These are phyloP conservation scores for Kingdonia uniflora DNA, from an alignment of 164 flowering plant genomes.

Conservation along the genomic window DNA sequence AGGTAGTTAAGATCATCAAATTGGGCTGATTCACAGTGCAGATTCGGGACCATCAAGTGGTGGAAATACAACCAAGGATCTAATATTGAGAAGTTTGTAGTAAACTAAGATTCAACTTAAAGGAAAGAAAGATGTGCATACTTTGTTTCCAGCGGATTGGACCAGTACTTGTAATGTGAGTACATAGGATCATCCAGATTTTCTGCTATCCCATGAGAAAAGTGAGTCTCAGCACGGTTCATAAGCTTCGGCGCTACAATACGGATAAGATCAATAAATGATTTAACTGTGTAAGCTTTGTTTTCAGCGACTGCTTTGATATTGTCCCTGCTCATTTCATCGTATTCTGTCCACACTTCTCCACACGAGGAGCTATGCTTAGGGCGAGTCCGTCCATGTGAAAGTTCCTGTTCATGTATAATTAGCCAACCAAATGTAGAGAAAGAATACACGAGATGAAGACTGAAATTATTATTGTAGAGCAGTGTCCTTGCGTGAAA, in stretches of 20 bases:
- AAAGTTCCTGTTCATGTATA: constrained; percentile 22
- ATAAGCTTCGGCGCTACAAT: constrained; percentile 61
- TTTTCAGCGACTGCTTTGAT: constrained; percentile 36
- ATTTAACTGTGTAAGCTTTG: constrained; percentile 56
- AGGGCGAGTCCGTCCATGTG: constrained; percentile 7
- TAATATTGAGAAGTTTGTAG: too few species aligned
- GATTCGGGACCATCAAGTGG: too few species aligned
- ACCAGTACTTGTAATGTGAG: constrained; percentile 69
- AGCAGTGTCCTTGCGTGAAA: too few species aligned
- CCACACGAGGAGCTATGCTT: constrained; percentile 30
- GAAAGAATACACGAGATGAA: neutral
- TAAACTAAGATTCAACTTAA: too few species aligned
- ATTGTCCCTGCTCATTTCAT: constrained; percentile 50
- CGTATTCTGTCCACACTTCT: constrained; percentile 67
- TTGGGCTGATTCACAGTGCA: too few species aligned
- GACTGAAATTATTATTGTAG: too few species aligned
- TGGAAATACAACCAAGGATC: too few species aligned
- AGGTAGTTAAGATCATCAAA: too few species aligned
- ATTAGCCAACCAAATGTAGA: neutral
- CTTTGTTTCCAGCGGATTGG: constrained; percentile 78
- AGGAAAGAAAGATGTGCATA: constrained; percentile 11
- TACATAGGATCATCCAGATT: constrained; percentile 63
- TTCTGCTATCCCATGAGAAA: constrained; percentile 77
- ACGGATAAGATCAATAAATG: constrained; percentile 46
- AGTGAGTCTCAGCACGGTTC: constrained; percentile 57